Conservation (phyloP, 306 rosid species). For the Castanopsis chinensis region DNA sequence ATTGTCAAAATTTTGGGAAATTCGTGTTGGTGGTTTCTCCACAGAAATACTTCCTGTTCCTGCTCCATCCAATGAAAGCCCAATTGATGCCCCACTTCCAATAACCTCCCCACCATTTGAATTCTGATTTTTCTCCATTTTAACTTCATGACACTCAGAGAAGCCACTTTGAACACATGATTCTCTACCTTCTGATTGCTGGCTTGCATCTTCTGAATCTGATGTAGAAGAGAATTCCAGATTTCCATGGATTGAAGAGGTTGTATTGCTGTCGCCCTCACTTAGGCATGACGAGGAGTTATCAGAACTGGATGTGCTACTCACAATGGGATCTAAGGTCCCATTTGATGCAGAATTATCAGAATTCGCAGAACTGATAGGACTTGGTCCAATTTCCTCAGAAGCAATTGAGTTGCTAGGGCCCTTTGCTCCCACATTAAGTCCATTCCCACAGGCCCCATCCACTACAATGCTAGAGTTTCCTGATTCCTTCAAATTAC, state of each 20-base stretch:
- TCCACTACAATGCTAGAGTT: constrained; percentile 32
- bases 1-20: constrained; percentile 41
- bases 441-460: constrained; percentile 41
- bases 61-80: constrained; percentile 34
- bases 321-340: constrained; percentile 40
- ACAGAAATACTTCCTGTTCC: constrained; percentile 44
- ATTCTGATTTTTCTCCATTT: constrained; percentile 35
- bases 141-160: constrained; percentile 48
- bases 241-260: constrained; percentile 70
- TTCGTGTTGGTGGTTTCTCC: constrained; percentile 31
- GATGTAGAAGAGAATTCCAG: constrained; percentile 81
- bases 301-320: constrained; percentile 61
- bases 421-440: constrained; percentile 36
- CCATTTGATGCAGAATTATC: constrained; percentile 29
- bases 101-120: constrained; percentile 33
- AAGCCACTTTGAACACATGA: constrained; percentile 44
- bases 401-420: constrained; percentile 41
- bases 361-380: constrained; percentile 14
- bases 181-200: constrained; percentile 70
- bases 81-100: constrained; percentile 28
- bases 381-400: constrained; percentile 39
- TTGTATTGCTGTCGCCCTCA: constrained; percentile 82
- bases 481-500: constrained; percentile 48
- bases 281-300: constrained; percentile 81
- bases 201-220: constrained; percentile 90